Percentiles rank a stretch among this genome's conserved stretches.
phyloP scores from a whole-genome alignment of 2,329 filamentous ascomycete genomes.

The Verticillium dahliae region DNA sequence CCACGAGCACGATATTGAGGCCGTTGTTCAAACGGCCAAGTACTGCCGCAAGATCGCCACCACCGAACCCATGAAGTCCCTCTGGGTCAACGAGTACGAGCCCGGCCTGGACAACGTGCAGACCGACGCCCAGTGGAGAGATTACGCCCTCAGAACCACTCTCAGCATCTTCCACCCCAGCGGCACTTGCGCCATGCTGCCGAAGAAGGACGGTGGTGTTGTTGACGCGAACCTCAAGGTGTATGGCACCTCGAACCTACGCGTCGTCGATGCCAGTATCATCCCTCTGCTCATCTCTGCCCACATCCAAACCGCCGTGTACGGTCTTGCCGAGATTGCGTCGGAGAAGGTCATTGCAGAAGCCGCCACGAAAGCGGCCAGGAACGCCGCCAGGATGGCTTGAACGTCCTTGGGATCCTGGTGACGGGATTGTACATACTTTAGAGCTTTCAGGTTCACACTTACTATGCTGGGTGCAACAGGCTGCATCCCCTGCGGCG shows the following conservation, averaged over 20 bases:
- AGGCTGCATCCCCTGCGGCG: too few species aligned
- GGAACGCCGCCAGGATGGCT: too few species aligned
- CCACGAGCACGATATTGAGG: conserved; percentile 14
- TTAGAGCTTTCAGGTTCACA: too few species aligned
- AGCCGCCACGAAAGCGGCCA: background rate
- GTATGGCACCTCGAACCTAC: conserved; percentile 38
- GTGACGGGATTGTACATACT: too few species aligned
- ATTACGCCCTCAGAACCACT: conserved; percentile 11
- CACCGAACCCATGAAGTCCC: conserved; percentile 21
- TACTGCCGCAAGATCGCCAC: conserved; percentile 22
- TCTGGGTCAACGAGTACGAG: conserved; percentile 26
- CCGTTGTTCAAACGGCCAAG: conserved; percentile 22
- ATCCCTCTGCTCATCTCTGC: conserved; percentile 41
- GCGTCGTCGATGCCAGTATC: conserved; percentile 41
- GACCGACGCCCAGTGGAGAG: conserved; percentile 13
- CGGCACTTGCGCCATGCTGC: conserved; percentile 41
- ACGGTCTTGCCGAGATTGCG: conserved; percentile 44
- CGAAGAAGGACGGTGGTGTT: conserved; percentile 35
- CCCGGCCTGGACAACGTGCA: conserved; percentile 17
- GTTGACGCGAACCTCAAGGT: conserved; percentile 36
- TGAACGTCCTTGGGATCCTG: too few species aligned
- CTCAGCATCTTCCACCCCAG: conserved; percentile 29
- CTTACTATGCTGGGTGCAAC: too few species aligned
- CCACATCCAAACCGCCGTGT: conserved; percentile 44
- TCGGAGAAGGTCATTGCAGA: conserved; percentile 18